phyloP scores from a whole-genome alignment of 1,284 basidiomycete species.

The Naganishia sp. region DNA sequence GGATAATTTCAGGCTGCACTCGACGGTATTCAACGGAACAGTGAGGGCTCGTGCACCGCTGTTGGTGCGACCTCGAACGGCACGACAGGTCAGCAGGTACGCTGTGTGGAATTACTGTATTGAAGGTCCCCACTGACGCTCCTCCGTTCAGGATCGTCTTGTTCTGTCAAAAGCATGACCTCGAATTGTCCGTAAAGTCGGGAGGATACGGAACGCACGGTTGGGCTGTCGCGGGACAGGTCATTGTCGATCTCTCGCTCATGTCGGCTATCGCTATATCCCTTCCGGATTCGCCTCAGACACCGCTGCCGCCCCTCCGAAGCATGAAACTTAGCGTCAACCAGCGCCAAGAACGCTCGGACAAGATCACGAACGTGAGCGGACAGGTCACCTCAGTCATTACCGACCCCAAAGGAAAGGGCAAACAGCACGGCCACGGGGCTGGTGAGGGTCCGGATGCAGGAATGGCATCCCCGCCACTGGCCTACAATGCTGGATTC shows the following conservation, averaged over 20 bases:
- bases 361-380: constrained; percentile 18
- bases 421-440: constrained; percentile 19
- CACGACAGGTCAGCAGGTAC: constrained; percentile 71
- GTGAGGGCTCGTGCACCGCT: constrained; percentile 63
- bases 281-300: constrained; percentile 55
- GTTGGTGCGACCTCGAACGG: constrained; percentile 68
- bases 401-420: constrained; percentile 15
- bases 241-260: constrained; percentile 74
- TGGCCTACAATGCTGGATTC: constrained; percentile 14
- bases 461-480: constrained; percentile 21
- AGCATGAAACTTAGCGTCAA: constrained; percentile 26
- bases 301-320: constrained; percentile 33
- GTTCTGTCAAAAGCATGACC: constrained; percentile 67
- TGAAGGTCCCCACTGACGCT: neutral
- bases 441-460: constrained; percentile 18
- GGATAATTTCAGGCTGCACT: constrained; percentile 59
- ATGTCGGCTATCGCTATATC: constrained; percentile 69
- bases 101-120: constrained; percentile 39
- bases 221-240: constrained; percentile 75
- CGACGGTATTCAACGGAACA: constrained; percentile 75
- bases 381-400: constrained; percentile 15
- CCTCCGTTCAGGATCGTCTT: constrained; percentile 60
- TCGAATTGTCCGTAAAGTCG: constrained; percentile 80
- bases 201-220: constrained; percentile 87
- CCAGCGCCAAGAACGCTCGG: constrained; percentile 5